Conservation (phyloP, 2,329 filamentous ascomycete genomes). For the Xylaria sp. region DNA sequence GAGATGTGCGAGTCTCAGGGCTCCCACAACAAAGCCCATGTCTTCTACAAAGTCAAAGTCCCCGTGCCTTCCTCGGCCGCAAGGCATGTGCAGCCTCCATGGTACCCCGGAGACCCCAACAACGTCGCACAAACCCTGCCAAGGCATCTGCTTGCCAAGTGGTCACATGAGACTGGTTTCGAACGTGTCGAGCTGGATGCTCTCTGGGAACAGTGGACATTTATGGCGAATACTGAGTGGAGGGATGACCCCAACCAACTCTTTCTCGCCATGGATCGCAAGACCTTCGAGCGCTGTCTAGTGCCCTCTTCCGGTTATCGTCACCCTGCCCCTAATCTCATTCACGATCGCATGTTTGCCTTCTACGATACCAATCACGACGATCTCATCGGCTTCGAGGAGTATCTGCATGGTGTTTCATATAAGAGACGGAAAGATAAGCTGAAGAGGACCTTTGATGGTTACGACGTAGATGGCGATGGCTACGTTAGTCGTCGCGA, state of each 20-base stretch:
- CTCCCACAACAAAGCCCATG: constrained; percentile 86
- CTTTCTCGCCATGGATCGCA: constrained; percentile 85
- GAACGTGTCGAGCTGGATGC: constrained; percentile 91
- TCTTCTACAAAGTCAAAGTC: constrained; percentile 95
- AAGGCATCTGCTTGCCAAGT: constrained; percentile 71
- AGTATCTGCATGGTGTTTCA: constrained; percentile 87
- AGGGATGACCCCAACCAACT: constrained; percentile 81
- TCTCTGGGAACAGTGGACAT: constrained; percentile 96
- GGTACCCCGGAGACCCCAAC: constrained; percentile 88
- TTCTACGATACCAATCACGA: constrained; percentile 95
- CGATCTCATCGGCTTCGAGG: constrained; percentile 87
- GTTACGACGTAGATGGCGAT: constrained; percentile 90
- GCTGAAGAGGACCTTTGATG: constrained; percentile 79
- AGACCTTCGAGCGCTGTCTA: constrained; percentile 91
- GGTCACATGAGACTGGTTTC: constrained; percentile 78
- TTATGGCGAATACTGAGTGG: constrained; percentile 89
- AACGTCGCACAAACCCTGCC: constrained; percentile 75
- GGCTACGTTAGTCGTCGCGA: constrained; percentile 87
- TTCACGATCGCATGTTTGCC: constrained; percentile 95
- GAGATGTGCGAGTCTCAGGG: constrained; percentile 87
- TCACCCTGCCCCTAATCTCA: constrained; percentile 83
- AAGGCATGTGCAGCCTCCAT: constrained; percentile 81
- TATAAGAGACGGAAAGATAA: constrained; percentile 75
- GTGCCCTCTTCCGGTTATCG: constrained; percentile 84
- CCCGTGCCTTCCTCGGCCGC: constrained; percentile 87